Percentiles rank a stretch among this genome's conserved stretches.
Evolutionary conservation across 768 basidiomycete genomes (phyloP).

Genomic region (Chlorophyllum brunneum): DNA sequence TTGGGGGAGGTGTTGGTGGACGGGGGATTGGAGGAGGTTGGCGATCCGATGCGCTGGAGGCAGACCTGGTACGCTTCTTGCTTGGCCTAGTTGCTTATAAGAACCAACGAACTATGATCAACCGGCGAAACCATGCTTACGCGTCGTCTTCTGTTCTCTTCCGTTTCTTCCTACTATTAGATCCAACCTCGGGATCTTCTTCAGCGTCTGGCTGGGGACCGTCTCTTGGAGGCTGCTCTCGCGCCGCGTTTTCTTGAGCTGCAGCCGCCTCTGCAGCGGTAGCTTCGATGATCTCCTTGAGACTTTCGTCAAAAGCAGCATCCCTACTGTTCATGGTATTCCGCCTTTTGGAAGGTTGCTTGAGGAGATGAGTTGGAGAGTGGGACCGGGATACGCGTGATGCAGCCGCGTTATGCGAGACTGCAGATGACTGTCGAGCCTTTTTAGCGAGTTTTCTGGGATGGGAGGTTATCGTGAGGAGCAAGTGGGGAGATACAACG

Average conservation of each 20-base stretch:
- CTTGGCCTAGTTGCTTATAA: conserved; percentile 32
- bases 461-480: conserved; percentile 7
- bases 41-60: conserved; percentile 66
- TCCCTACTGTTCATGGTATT: conserved; percentile 99
- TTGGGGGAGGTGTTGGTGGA: conserved; percentile 26
- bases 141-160: conserved; percentile 72
- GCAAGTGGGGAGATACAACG: conserved; percentile 13
- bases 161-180: conserved; percentile 58
- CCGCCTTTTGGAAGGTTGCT: conserved; percentile 77
- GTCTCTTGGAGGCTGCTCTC: conserved; percentile 30
- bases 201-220: conserved; percentile 37
- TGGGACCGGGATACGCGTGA: conserved; percentile 72
- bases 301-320: conserved; percentile 86
- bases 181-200: conserved; percentile 41
- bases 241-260: conserved; percentile 35
- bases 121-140: conserved; percentile 37
- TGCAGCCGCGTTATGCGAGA: conserved; percentile 45
- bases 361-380: conserved; percentile 55
- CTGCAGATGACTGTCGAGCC: conserved; percentile 60
- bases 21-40: conserved; percentile 34
- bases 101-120: conserved; percentile 8
- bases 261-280: conserved; percentile 70
- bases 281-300: conserved; percentile 72
- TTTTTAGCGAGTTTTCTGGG: conserved; percentile 60
- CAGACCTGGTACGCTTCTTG: conserved; percentile 75